These are phyloP conservation scores for Inonotus obliquus DNA, from an alignment of 1,284 basidiomycete species.

Conservation along the genomic window DNA sequence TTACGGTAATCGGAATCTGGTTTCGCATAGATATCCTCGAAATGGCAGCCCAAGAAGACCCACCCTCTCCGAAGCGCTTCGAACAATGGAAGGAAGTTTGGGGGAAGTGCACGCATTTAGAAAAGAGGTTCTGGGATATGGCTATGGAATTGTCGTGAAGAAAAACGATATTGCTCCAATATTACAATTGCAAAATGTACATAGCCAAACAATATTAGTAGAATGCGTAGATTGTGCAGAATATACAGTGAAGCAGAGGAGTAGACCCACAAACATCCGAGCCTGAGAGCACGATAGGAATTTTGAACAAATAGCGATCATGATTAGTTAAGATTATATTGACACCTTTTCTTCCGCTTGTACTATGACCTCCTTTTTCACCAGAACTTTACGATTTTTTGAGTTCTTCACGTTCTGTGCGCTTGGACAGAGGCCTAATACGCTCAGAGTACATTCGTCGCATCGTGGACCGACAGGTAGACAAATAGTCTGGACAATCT, in stretches of 20 bases:
- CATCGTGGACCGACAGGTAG: constrained; percentile 81
- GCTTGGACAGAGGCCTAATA: constrained; percentile 53
- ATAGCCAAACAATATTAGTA: neutral
- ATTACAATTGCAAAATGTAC: neutral
- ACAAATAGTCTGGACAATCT: constrained; percentile 60
- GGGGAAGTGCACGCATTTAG: constrained; percentile 74
- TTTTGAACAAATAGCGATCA: neutral
- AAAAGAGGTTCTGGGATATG: constrained; percentile 90
- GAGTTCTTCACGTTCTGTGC: constrained; percentile 34
- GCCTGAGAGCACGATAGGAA: neutral
- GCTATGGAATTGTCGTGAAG: constrained; percentile 45
- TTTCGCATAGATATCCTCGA: constrained; percentile 54
- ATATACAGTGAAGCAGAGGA: neutral
- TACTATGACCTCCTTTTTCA: constrained; percentile 2
- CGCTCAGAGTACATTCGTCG: constrained; percentile 64
- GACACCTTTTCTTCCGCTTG: neutral
- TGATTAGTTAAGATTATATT: neutral
- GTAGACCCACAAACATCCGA: neutral
- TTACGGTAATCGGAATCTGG: neutral
- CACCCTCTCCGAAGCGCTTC: constrained; percentile 59
- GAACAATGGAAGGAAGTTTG: constrained; percentile 72
- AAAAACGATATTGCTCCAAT: neutral
- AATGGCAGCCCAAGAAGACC: constrained; percentile 51
- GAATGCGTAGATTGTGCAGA: neutral
- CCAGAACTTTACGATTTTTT: constrained; percentile 22